phyloP scores from a whole-genome alignment of 2,329 filamentous ascomycete genomes.

The Cladosporium sp. region DNA sequence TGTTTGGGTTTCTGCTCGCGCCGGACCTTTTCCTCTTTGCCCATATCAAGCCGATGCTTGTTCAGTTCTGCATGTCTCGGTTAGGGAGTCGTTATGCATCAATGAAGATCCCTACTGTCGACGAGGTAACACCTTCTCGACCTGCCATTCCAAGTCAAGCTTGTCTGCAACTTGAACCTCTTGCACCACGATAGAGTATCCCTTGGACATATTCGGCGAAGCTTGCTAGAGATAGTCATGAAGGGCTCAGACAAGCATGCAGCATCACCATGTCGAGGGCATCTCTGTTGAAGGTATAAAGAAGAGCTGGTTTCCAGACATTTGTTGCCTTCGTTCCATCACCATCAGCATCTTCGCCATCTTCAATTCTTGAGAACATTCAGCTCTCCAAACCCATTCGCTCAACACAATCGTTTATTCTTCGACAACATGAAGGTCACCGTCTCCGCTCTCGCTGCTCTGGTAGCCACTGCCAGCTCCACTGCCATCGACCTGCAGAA shows the following conservation, averaged over 20 bases:
- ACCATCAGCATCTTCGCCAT: background rate
- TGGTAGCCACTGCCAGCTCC: slow-evolving; percentile 15
- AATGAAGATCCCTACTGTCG: slow-evolving; percentile 2
- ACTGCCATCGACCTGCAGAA: slow-evolving; percentile 21
- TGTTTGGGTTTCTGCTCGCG: too few species aligned
- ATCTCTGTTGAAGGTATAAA: slow-evolving; percentile 1
- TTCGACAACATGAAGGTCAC: slow-evolving; percentile 6
- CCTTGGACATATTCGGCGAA: background rate
- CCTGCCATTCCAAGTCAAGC: slow-evolving; percentile 4
- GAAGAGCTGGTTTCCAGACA: background rate
- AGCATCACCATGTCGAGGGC: background rate
- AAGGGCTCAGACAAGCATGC: background rate
- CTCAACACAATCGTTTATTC: background rate
- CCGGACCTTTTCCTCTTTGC: too few species aligned
- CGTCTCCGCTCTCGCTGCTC: slow-evolving; percentile 11
- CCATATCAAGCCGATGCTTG: too few species aligned
- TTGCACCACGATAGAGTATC: background rate
- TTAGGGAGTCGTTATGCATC: background rate
- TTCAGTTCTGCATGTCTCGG: too few species aligned
- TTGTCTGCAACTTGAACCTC: background rate
- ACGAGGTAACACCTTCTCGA: background rate
- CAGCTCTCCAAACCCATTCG: background rate
- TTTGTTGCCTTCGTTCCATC: background rate
- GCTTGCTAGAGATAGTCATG: too few species aligned
- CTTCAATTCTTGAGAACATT: background rate